These are phyloP conservation scores for Pelargonium citronellum DNA, from an alignment of 441 rosid genomes.

Conservation along the genomic window DNA sequence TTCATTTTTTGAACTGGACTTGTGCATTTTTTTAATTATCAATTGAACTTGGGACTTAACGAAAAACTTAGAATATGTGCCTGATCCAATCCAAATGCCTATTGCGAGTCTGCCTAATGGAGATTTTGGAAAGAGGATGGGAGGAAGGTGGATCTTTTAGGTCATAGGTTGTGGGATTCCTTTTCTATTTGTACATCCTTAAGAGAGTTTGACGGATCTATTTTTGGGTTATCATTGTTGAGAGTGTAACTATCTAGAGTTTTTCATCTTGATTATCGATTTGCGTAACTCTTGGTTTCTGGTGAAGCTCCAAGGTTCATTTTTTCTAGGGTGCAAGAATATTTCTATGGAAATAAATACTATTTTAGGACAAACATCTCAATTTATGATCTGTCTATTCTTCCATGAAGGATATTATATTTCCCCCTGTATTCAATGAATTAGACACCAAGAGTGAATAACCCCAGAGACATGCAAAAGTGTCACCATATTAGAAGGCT, in stretches of 20 bases:
- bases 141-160: neutral
- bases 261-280: neutral
- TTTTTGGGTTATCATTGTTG: neutral
- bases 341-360: too few species aligned
- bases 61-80: neutral
- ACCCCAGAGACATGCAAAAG: too few species aligned
- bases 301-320: neutral
- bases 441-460: too few species aligned
- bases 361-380: too few species aligned
- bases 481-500: too few species aligned
- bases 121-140: neutral
- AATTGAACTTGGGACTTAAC: neutral
- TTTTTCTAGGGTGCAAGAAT: too few species aligned
- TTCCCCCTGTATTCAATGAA: too few species aligned
- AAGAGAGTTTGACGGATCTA: neutral
- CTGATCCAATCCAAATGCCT: neutral
- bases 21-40: neutral
- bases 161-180: neutral
- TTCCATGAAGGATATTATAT: too few species aligned
- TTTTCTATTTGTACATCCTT: neutral
- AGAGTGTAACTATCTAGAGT: neutral
- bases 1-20: neutral
- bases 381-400: too few species aligned
- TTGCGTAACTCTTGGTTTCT: neutral
- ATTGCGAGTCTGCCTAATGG: neutral